Base-by-base conservation (phyloP, 352 stramenopile species). In the Pythium guiyangense region DNA sequence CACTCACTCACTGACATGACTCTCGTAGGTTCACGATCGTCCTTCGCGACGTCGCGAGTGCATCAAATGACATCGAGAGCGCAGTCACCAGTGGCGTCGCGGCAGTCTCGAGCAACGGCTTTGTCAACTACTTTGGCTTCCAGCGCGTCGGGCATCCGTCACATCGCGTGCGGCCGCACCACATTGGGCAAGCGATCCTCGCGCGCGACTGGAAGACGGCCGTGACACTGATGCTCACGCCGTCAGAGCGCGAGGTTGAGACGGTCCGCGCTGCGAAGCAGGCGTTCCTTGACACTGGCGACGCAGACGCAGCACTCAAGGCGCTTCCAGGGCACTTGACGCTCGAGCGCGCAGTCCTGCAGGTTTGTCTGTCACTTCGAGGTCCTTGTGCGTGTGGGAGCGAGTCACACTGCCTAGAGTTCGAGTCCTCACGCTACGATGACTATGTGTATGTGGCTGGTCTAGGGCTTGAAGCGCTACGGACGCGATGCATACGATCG, bases 51-150 rank as follows among this genome's bases (percentile, higher is more conserved):
- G 61, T 90, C 58, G 59, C 64, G 2, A 60, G 35, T 6, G 45
- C 68, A 0, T 12, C 25, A 2, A 54, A 4, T 6, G 49, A 69
- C 17, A 40, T 75, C 14, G 60, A 60, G 12, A 67, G 22, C 11
- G 59, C 46, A 11, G 49, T 77, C 29, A 58, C 62, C 10, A 29
- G 37, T 3, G 63, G 66, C 25, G 51, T 90, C 4, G 56, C 67
- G 9, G 60, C 57, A 3, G 58, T 88, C 10, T 50, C 67, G 34
- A n/a, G 34, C 18, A 57, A 59, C 6, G 81, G 81, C 2, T 92
- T 90, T 44, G 55, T 75, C n/a, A 91, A 94, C 54, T 94, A 88
- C 67, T 94, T 92, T 67, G 81, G 84, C 11, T 88, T 89, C 57
- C 81, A 94, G 60, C 84, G 81, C 4, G 79, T 94, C 44, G 81